Percentiles rank a stretch among this genome's conserved stretches.
These are phyloP conservation scores for Quercus gilva DNA, from an alignment of 306 rosid species.

Conservation along the genomic window DNA sequence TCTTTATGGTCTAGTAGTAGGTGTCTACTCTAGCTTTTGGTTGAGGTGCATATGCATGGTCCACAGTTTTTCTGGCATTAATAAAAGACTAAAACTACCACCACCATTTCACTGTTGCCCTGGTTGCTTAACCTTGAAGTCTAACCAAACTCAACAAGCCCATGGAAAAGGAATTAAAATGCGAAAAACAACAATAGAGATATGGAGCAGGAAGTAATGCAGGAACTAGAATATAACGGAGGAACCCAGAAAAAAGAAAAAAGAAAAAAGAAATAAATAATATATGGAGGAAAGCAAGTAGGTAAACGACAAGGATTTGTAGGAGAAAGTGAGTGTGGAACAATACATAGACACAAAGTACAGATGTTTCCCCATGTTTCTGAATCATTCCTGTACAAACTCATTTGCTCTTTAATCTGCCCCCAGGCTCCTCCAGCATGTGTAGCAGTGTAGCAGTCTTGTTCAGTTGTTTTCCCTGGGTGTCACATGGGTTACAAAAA, in stretches of 20 bases:
- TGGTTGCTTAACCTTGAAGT: not conserved
- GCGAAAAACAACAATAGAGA: not conserved
- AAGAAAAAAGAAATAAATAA: too few species aligned
- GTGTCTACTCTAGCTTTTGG: not conserved
- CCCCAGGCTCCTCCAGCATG: not conserved
- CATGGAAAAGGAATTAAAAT: not conserved
- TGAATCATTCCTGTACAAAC: not conserved
- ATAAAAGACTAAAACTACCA: not conserved
- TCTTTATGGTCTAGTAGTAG: not conserved
- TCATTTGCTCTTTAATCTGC: not conserved
- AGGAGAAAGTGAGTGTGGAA: not conserved
- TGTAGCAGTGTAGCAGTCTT: not conserved
- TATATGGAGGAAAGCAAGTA: not conserved
- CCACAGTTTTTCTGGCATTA: not conserved
- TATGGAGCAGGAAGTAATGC: not conserved
- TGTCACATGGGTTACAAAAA: conserved; percentile 6
- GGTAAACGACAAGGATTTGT: not conserved
- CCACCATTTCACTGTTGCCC: too few species aligned
- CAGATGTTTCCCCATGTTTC: not conserved
- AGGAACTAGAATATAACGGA: not conserved
- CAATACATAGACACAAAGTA: not conserved
- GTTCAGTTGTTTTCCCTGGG: not conserved
- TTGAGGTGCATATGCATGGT: not conserved
- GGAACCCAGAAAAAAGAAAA: too few species aligned
- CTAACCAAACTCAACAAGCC: not conserved